Conservation (phyloP, 441 rosid species). For the Gossypium schwendimanii region DNA sequence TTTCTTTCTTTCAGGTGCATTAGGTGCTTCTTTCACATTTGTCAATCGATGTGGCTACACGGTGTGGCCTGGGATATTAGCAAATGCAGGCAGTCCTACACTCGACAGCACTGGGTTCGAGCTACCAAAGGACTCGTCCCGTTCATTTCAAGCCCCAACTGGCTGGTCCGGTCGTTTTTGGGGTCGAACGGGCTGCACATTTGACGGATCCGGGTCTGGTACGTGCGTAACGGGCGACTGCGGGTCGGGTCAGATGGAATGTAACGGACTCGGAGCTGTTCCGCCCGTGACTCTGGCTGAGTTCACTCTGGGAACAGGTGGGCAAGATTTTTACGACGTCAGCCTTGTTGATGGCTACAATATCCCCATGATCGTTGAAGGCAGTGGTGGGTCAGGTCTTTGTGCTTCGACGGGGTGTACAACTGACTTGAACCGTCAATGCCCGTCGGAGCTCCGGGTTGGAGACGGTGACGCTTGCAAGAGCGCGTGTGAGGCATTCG, state of each 20-base stretch:
- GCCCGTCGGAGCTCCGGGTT: slow-evolving; percentile 47
- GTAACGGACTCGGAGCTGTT: slow-evolving; percentile 58
- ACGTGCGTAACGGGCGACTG: slow-evolving; percentile 53
- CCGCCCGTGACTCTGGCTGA: slow-evolving; percentile 63
- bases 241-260: slow-evolving; percentile 50
- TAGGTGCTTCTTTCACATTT: slow-evolving; percentile 46
- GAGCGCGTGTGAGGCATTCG: slow-evolving; percentile 64
- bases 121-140: slow-evolving; percentile 46
- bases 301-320: slow-evolving; percentile 60
- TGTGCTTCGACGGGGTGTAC: slow-evolving; percentile 53
- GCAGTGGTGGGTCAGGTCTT: slow-evolving; percentile 47
- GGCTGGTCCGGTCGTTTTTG: slow-evolving; percentile 78
- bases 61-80: slow-evolving; percentile 58
- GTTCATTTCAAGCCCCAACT: slow-evolving; percentile 51
- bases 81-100: slow-evolving; percentile 51
- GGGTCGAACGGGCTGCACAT: slow-evolving; percentile 54
- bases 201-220: slow-evolving; percentile 43
- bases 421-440: slow-evolving; percentile 46
- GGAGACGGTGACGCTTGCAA: slow-evolving; percentile 57
- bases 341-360: slow-evolving; percentile 69
- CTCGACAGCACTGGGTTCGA: slow-evolving; percentile 64
- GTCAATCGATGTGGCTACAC: slow-evolving; percentile 44
- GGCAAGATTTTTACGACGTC: slow-evolving; percentile 61
- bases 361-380: slow-evolving; percentile 51
- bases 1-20: slow-evolving; percentile 23